These are phyloP conservation scores for Piper betle DNA, from an alignment of 164 flowering plant species.

Conservation along the genomic window DNA sequence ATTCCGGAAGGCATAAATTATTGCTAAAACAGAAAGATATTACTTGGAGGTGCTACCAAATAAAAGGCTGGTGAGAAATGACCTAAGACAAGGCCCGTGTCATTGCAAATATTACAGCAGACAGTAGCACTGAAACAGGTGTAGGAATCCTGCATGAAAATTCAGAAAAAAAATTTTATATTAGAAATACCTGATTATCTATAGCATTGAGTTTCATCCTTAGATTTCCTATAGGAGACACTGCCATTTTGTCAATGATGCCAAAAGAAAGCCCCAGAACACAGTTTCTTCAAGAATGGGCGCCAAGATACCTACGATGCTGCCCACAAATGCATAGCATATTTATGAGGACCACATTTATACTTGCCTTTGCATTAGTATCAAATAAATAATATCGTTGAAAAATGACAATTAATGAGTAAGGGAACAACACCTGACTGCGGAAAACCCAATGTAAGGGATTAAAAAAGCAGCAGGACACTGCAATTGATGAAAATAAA, in stretches of 20 bases:
- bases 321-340: slow-evolving; percentile 8
- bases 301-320: slow-evolving; percentile 86
- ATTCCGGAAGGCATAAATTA: too few relatives aligned
- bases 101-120: slow-evolving; percentile 78
- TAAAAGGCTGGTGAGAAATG: too few relatives aligned
- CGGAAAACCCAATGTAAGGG: slow-evolving; percentile 92
- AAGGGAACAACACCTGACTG: slow-evolving; percentile 46
- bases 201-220: background rate
- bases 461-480: slow-evolving; percentile 64
- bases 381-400: too few relatives aligned
- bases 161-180: background rate
- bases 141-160: slow-evolving; percentile 70
- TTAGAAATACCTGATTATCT: background rate
- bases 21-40: too few relatives aligned
- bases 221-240: background rate
- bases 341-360: too few relatives aligned
- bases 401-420: background rate
- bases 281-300: slow-evolving; percentile 88
- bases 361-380: too few relatives aligned
- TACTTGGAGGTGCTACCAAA: too few relatives aligned
- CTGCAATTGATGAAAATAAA: too few relatives aligned
- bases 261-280: slow-evolving; percentile 93
- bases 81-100: too few relatives aligned
- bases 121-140: slow-evolving; percentile 58
- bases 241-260: slow-evolving; percentile 82